phyloP scores from a whole-genome alignment of 1,284 basidiomycete genomes.

The Rhizopogon parksii region DNA sequence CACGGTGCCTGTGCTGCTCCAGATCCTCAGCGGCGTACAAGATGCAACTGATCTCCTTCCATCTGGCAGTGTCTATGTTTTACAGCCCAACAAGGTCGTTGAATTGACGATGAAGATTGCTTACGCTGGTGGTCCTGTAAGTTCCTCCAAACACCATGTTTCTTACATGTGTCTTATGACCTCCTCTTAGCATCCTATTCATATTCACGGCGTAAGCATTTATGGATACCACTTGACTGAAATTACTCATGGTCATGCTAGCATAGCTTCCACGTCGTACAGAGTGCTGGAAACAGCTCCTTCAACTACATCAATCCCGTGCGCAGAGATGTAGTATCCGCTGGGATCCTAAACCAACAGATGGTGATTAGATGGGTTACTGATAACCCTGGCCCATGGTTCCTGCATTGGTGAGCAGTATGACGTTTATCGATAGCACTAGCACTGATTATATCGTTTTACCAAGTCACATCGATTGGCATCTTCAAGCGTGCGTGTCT shows the following conservation, averaged over 20 bases:
- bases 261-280: no score
- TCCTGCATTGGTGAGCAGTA: no score
- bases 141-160: slow-evolving; percentile 5
- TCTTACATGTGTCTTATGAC: not conserved
- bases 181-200: slow-evolving; percentile 21
- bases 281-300: no score
- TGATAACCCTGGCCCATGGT: no score
- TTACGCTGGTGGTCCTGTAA: slow-evolving; percentile 26
- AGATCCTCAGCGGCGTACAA: slow-evolving; percentile 37
- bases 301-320: no score
- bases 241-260: no score
- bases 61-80: slow-evolving; percentile 28
- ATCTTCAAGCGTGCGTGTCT: slow-evolving; percentile 20
- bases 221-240: no score
- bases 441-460: no score
- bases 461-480: slow-evolving; percentile 16
- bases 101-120: slow-evolving; percentile 16
- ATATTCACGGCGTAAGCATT: slow-evolving; percentile 23
- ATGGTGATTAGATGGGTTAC: no score
- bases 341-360: no score
- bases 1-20: slow-evolving; percentile 26
- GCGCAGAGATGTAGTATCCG: no score
- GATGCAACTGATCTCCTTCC: slow-evolving; percentile 33
- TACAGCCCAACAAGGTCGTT: slow-evolving; percentile 29
- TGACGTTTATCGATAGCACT: no score